Conservation (phyloP, 75 land plant genomes). For the Sequoiadendron giganteum region DNA sequence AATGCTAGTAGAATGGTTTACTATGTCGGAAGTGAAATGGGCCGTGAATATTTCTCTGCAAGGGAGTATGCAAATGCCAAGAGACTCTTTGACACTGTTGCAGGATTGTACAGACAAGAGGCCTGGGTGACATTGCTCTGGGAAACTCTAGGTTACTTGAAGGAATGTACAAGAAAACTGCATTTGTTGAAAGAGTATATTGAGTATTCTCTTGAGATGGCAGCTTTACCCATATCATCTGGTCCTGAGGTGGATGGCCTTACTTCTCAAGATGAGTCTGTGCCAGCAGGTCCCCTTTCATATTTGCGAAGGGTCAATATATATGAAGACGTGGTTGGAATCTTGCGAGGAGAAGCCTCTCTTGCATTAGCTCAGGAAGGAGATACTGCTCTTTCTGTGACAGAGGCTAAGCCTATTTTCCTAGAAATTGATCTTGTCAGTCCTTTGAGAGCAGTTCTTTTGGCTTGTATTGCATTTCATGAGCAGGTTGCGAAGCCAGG, state of each 20-base stretch:
- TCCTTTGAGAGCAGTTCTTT: constrained; percentile 75
- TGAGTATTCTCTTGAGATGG: constrained; percentile 94
- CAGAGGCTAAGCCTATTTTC: constrained; percentile 44
- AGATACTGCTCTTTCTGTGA: constrained; percentile 25
- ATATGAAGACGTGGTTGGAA: constrained; percentile 56
- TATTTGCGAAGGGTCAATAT: constrained; percentile 46
- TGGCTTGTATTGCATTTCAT: constrained; percentile 88
- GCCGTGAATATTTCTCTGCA: constrained; percentile 66
- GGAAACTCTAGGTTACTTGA: constrained; percentile 75
- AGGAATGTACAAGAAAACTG: constrained; percentile 71
- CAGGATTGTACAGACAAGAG: constrained; percentile 78
- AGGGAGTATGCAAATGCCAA: constrained; percentile 76
- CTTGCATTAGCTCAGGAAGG: constrained; percentile 22
- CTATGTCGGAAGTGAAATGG: constrained; percentile 66
- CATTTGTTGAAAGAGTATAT: constrained; percentile 60
- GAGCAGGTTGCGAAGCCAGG: constrained; percentile 81
- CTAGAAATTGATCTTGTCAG: constrained; percentile 90
- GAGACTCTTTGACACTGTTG: constrained; percentile 61
- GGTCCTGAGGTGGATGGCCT: not conserved
- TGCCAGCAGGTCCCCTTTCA: constrained; percentile 69
- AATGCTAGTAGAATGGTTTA: constrained; percentile 62
- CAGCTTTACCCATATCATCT: constrained; percentile 65
- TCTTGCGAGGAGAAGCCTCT: constrained; percentile 39
- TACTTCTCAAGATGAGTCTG: constrained; percentile 36
- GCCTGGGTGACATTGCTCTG: constrained; percentile 86